Evolutionary conservation across 139 green algal genomes (phyloP).

Genomic region (Pleodorina starrii): DNA sequence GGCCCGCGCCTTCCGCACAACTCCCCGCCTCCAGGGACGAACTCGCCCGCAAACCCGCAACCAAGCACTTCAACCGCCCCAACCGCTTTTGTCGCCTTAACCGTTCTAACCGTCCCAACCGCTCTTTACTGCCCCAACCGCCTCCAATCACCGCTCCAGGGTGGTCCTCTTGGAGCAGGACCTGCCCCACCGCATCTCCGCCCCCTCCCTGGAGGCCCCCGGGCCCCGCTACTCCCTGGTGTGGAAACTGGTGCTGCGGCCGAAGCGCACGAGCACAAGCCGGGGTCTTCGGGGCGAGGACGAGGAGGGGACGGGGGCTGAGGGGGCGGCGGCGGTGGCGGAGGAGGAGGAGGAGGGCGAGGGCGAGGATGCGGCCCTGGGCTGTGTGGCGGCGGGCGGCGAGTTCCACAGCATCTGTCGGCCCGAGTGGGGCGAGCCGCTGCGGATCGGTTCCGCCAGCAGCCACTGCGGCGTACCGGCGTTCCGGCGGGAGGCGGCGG

Average conservation of each 20-base stretch:
- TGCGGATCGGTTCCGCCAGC: conserved; percentile 28
- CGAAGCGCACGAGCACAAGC: neutral
- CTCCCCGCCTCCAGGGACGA: too few species aligned
- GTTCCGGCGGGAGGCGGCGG: conserved; percentile 15
- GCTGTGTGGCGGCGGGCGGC: neutral
- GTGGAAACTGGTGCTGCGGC: conserved; percentile 70
- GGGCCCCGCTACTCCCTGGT: conserved; percentile 71
- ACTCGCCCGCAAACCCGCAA: too few species aligned
- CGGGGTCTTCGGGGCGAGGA: neutral
- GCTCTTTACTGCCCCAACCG: too few species aligned
- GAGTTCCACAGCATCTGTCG: conserved; percentile 36
- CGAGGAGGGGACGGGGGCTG: neutral
- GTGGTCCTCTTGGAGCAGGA: conserved; percentile 66
- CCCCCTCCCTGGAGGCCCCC: conserved; percentile 49
- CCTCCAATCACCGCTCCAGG: conserved; percentile 14
- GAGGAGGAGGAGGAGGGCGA: neutral
- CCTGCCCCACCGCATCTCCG: conserved; percentile 69
- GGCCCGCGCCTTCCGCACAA: too few species aligned
- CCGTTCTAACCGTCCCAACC: too few species aligned
- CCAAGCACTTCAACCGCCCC: too few species aligned
- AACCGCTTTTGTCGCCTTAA: too few species aligned
- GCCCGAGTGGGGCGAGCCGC: conserved; percentile 47
- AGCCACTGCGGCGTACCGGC: neutral
- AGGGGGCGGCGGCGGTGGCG: neutral
- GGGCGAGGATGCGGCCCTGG: neutral